A percentile compares a stretch with the other conserved stretches of the same genome.
Evolutionary conservation across 2,329 filamentous ascomycete species (phyloP).

Genomic region (Talaromyces sp.): DNA sequence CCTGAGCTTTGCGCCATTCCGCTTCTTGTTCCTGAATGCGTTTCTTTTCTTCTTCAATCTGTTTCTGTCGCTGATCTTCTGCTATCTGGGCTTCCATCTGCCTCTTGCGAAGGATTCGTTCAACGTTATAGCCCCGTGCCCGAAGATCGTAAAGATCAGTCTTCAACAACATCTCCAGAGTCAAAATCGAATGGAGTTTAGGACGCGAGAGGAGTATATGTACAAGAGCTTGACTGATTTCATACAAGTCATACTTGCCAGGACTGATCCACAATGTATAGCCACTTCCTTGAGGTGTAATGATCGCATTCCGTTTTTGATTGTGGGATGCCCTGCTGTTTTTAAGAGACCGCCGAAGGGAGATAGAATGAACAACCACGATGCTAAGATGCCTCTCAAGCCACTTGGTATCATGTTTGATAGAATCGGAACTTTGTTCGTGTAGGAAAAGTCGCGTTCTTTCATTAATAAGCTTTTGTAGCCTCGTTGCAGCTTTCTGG

Average conservation of each 20-base stretch:
- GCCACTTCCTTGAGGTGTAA: slow-evolving; percentile 50
- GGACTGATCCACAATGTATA: slow-evolving; percentile 73
- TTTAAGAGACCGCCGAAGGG: slow-evolving; percentile 68
- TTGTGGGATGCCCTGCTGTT: slow-evolving; percentile 64
- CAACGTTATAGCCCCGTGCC: slow-evolving; percentile 90
- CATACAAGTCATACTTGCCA: slow-evolving; percentile 73
- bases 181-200: slow-evolving; percentile 81
- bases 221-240: slow-evolving; percentile 84
- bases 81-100: slow-evolving; percentile 82
- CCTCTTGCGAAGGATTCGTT: slow-evolving; percentile 83
- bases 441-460: slow-evolving; percentile 85
- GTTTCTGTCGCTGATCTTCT: slow-evolving; percentile 70
- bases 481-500: slow-evolving; percentile 61
- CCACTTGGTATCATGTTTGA: slow-evolving; percentile 86
- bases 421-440: slow-evolving; percentile 69
- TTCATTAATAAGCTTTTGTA: slow-evolving; percentile 80
- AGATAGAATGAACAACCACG: slow-evolving; percentile 70
- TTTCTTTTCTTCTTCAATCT: slow-evolving; percentile 67
- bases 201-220: slow-evolving; percentile 73
- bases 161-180: slow-evolving; percentile 85
- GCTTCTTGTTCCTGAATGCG: slow-evolving; percentile 58
- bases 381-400: slow-evolving; percentile 79
- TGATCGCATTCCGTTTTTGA: slow-evolving; percentile 71
- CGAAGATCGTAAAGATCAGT: slow-evolving; percentile 77
- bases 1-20: slow-evolving; percentile 40